phyloP scores from a whole-genome alignment of 768 basidiomycete species.

The Sutorius australiensis region DNA sequence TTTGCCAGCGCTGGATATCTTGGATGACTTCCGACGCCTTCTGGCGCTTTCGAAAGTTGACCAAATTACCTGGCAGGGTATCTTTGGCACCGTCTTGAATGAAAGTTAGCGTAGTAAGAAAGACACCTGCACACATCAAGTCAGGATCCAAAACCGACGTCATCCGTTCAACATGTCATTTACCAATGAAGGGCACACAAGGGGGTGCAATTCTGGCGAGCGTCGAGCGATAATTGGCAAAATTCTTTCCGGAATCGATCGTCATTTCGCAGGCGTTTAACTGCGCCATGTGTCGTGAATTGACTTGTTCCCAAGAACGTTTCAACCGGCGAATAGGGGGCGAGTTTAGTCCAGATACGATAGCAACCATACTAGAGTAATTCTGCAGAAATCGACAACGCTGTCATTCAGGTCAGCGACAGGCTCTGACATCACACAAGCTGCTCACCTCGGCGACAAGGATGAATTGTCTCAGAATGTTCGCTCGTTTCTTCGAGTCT shows the following conservation, averaged over 20 bases:
- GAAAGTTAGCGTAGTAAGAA: constrained; percentile 94
- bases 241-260: constrained; percentile 91
- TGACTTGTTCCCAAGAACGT: constrained; percentile 90
- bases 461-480: constrained; percentile 86
- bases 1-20: constrained; percentile 96
- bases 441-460: constrained; percentile 80
- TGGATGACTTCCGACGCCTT: constrained; percentile 95
- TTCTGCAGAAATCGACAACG: constrained; percentile 88
- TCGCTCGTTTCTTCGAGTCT: constrained; percentile 79
- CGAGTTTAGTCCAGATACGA: constrained; percentile 90
- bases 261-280: constrained; percentile 83
- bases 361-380: constrained; percentile 95
- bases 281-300: constrained; percentile 64
- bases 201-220: constrained; percentile 84
- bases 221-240: constrained; percentile 83
- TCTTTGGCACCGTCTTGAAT: constrained; percentile 96
- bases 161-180: constrained; percentile 16
- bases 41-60: constrained; percentile 95
- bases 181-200: constrained; percentile 96
- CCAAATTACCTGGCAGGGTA: constrained; percentile 67
- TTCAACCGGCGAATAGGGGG: constrained; percentile 91
- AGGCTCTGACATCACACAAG: not conserved
- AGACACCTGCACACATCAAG: constrained; percentile 61
- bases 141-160: not conserved
- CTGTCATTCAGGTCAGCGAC: constrained; percentile 38